These are phyloP conservation scores for Colletotrichum tanaceti DNA, from an alignment of 2,329 filamentous ascomycete genomes.

Conservation along the genomic window DNA sequence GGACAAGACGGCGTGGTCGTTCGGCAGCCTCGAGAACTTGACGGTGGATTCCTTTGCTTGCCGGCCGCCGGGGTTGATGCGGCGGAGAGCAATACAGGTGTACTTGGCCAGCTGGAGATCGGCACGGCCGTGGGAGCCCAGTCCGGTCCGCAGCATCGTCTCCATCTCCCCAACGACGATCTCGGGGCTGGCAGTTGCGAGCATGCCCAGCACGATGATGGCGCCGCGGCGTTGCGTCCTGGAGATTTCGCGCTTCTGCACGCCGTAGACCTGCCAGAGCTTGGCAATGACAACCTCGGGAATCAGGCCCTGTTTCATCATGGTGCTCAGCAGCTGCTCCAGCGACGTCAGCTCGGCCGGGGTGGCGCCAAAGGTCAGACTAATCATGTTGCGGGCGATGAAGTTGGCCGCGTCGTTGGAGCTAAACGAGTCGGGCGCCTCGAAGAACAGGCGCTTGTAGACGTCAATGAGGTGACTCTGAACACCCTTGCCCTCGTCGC, in stretches of 20 bases:
- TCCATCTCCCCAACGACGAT: conserved; percentile 97
- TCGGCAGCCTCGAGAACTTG: conserved; percentile 82
- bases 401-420: conserved; percentile 94
- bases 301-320: conserved; percentile 95
- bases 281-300: conserved; percentile 89
- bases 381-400: conserved; percentile 98
- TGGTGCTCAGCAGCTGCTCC: conserved; percentile 93
- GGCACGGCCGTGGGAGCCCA: conserved; percentile 81
- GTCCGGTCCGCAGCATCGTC: conserved; percentile 88
- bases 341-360: conserved; percentile 95
- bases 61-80: conserved; percentile 88
- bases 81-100: conserved; percentile 90
- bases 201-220: conserved; percentile 97
- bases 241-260: conserved; percentile 93
- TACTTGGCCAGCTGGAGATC: conserved; percentile 94
- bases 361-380: conserved; percentile 93
- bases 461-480: conserved; percentile 97
- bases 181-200: conserved; percentile 90
- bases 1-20: conserved; percentile 88
- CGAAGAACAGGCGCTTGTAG: conserved; percentile 95
- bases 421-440: conserved; percentile 88
- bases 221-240: conserved; percentile 89
- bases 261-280: conserved; percentile 96
- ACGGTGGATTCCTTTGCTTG: conserved; percentile 78
- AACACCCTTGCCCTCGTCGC: conserved; percentile 97